These are phyloP conservation scores for Solanum chilense DNA, from an alignment of 257 asterid species.

Conservation along the genomic window DNA sequence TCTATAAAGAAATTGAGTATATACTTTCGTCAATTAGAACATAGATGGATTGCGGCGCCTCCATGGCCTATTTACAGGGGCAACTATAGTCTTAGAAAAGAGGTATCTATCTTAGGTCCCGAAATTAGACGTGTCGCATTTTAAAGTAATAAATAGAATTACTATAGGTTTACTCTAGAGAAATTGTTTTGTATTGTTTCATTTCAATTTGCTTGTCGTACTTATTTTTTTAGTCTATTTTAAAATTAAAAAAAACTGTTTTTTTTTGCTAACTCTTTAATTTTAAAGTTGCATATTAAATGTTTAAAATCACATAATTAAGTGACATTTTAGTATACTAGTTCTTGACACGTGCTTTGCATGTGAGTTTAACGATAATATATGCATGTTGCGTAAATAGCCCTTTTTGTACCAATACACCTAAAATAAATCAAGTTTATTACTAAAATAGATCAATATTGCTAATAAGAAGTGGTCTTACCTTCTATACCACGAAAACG, in stretches of 20 bases:
- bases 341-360: too few species aligned
- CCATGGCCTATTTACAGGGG: background rate
- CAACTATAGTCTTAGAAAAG: background rate
- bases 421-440: too few species aligned
- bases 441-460: too few species aligned
- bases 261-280: too few species aligned
- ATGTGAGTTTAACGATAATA: too few species aligned
- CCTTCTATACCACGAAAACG: too few species aligned
- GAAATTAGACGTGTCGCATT: background rate
- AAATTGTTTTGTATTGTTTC: background rate
- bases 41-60: background rate
- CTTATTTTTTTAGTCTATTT: background rate
- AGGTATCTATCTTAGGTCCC: background rate
- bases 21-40: background rate
- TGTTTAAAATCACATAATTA: too few species aligned
- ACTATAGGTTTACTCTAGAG: background rate
- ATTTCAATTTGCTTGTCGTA: background rate
- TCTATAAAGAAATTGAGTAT: background rate
- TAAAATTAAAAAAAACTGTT: accelerated
- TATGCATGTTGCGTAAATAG: too few species aligned
- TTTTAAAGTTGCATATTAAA: too few species aligned
- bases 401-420: too few species aligned
- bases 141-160: background rate
- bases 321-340: too few species aligned
- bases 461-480: too few species aligned